Evolutionary conservation across 352 stramenopile species (phyloP), one percentile per base, ranked within the genome.

Genomic region (Globisporangium cylindrosporum): DNA sequence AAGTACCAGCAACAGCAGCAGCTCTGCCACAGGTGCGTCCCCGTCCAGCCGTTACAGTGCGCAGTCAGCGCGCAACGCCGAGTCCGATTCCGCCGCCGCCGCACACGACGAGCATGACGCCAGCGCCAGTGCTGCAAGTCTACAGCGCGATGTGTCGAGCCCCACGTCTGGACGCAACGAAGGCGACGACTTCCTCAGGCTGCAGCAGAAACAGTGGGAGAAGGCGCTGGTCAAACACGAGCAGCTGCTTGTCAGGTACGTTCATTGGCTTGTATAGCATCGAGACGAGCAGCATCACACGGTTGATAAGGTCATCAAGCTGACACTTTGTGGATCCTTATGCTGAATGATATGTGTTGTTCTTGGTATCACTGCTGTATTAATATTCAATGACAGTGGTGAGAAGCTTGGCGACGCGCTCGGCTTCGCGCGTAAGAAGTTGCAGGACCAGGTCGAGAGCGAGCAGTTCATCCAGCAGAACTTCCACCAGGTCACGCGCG

Each of bases 401-500:
- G 75, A 91, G 4, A 72, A 77, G 69, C 70, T 93, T 15, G 74
- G 77, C 20, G 63, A 72, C 5, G 71, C 75, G 27, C 75, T 93
- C 12, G 67, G 62, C 24, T 54, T 54, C 6, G 70, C 83, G 53
- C 80, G 85, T 14, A 73, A 79, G 63, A 76, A 70, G 7, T 69
- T 93, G 64, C 79, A 83, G 67, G 74, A 79, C 55, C 79, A 93
- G 74, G 80, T 77, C 57, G 77, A 81, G 58, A 92, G 86, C 68
- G 82, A 91, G 48, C 81, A 85, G 57, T 93, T 87, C 67, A 66
- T 93, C 29, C 62, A 73, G 20, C 75, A 86, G 68, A 81, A 91
- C 66, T 92, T 90, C 59, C 73, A 91, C 63, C 62, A 86, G 29
- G 76, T 93, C 46, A 60, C 76, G 22, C 73, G 66, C 49, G 81